A percentile compares a stretch with the other conserved stretches of the same genome.
These are phyloP conservation scores for Alternaria triticina DNA, from an alignment of 2,329 filamentous ascomycete species.

Conservation along the genomic window DNA sequence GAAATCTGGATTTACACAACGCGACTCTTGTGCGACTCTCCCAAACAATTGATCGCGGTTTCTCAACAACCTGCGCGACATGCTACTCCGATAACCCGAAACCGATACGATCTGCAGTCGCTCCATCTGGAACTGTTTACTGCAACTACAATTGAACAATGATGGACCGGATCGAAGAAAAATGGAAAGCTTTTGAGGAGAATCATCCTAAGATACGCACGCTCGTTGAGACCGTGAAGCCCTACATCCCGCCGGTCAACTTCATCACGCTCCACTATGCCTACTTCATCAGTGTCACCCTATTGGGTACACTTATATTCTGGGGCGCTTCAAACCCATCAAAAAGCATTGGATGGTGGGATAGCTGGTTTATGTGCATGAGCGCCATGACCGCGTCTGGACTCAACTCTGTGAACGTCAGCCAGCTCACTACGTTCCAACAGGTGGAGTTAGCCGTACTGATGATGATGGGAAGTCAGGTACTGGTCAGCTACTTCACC, in stretches of 20 bases:
- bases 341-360: slow-evolving; percentile 31
- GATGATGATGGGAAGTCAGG: slow-evolving; percentile 32
- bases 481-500: slow-evolving; percentile 28
- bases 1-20: slow-evolving; percentile 4
- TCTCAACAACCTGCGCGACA: slow-evolving; percentile 2
- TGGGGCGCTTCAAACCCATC: slow-evolving; percentile 28
- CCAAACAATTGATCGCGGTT: neutral
- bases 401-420: slow-evolving; percentile 31
- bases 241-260: slow-evolving; percentile 28
- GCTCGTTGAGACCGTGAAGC: slow-evolving; percentile 18
- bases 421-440: slow-evolving; percentile 26
- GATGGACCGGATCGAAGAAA: slow-evolving; percentile 14
- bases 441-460: slow-evolving; percentile 21
- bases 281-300: slow-evolving; percentile 23
- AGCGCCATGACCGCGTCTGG: slow-evolving; percentile 14
- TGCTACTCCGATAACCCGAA: slow-evolving; percentile 12
- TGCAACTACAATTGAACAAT: slow-evolving; percentile 8
- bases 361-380: slow-evolving; percentile 30
- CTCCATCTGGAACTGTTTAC: slow-evolving; percentile 1
- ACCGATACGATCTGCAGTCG: neutral
- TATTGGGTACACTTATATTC: slow-evolving; percentile 27
- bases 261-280: slow-evolving; percentile 33
- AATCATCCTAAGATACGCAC: slow-evolving; percentile 14
- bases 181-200: slow-evolving; percentile 12
- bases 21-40: slow-evolving; percentile 8